These are phyloP conservation scores for Ustilago bromivora DNA, from an alignment of 1,284 basidiomycete species.

Conservation along the genomic window DNA sequence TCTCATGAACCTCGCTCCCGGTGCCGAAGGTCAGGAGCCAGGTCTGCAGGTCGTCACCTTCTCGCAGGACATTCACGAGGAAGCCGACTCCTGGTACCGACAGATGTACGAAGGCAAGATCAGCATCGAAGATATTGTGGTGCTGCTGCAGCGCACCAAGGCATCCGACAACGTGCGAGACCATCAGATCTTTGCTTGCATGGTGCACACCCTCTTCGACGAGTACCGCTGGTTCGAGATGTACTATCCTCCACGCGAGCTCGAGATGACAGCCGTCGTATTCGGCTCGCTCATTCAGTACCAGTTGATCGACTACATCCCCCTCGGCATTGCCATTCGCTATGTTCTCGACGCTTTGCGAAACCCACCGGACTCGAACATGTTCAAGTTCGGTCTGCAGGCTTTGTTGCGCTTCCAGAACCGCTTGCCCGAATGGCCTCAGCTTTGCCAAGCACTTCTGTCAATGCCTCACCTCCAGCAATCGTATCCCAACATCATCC, in stretches of 20 bases:
- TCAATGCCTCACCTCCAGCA: constrained; percentile 89
- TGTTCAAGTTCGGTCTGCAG: constrained; percentile 95
- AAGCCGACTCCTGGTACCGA: constrained; percentile 90
- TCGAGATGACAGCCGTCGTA: constrained; percentile 94
- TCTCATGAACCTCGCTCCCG: constrained; percentile 93
- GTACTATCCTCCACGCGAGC: constrained; percentile 87
- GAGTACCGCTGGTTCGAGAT: constrained; percentile 99
- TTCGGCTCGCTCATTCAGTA: constrained; percentile 97
- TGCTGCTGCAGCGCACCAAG: constrained; percentile 86
- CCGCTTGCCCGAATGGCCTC: constrained; percentile 91
- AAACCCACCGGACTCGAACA: constrained; percentile 83
- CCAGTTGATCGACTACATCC: constrained; percentile 92
- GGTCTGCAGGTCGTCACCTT: constrained; percentile 91
- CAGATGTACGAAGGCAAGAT: constrained; percentile 95
- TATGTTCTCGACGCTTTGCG: constrained; percentile 92
- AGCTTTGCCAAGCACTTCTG: constrained; percentile 88
- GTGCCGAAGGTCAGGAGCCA: constrained; percentile 84
- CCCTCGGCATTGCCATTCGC: constrained; percentile 94
- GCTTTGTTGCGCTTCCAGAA: constrained; percentile 89
- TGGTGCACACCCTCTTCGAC: constrained; percentile 99
- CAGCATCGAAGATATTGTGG: constrained; percentile 92
- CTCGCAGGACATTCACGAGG: constrained; percentile 86
- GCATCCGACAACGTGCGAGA: constrained; percentile 85
- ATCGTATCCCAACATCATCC: constrained; percentile 83
- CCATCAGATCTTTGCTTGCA: constrained; percentile 97